phyloP scores from a whole-genome alignment of 495 filamentous ascomycete species.

The Bacidia gigantensis region DNA sequence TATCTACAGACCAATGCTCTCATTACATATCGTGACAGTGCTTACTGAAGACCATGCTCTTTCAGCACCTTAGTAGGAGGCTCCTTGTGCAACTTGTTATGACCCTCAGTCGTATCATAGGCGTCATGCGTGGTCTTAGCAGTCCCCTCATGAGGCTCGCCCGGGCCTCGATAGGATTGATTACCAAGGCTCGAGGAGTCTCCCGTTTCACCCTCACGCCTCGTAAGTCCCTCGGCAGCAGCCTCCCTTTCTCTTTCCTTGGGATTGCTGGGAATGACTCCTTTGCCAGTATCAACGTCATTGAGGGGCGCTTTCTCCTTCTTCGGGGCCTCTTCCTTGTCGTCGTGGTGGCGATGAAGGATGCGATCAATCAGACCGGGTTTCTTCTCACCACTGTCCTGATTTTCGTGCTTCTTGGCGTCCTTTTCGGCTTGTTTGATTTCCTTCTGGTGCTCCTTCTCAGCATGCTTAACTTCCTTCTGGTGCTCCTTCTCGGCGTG shows the following conservation, averaged over 20 bases:
- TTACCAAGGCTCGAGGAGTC: neutral
- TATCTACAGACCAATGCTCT: no score
- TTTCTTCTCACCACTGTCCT: slow-evolving; percentile 8
- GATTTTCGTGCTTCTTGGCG: slow-evolving; percentile 16
- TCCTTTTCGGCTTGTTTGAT: slow-evolving; percentile 16
- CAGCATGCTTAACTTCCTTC: slow-evolving; percentile 9
- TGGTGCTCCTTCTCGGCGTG: slow-evolving; percentile 10
- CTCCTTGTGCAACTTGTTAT: slow-evolving; percentile 16
- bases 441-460: slow-evolving; percentile 13
- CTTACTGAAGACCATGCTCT: slow-evolving; percentile 5
- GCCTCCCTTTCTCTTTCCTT: neutral
- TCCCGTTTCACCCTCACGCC: neutral
- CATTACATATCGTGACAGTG: no score
- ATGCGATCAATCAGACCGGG: slow-evolving; percentile 3
- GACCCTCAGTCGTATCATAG: slow-evolving; percentile 12
- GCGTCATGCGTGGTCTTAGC: slow-evolving; percentile 14
- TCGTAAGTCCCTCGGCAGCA: neutral
- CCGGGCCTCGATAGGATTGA: neutral
- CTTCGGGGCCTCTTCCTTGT: neutral
- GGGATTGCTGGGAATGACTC: neutral
- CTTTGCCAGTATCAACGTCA: slow-evolving; percentile 3
- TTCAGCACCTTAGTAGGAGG: slow-evolving; percentile 11
- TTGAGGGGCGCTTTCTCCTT: slow-evolving; percentile 3
- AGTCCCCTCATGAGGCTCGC: slow-evolving; percentile 2
- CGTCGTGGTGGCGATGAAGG: slow-evolving; percentile 1